Conservation (phyloP, 2,329 filamentous ascomycete species). For the Trichoderma guizhouense region DNA sequence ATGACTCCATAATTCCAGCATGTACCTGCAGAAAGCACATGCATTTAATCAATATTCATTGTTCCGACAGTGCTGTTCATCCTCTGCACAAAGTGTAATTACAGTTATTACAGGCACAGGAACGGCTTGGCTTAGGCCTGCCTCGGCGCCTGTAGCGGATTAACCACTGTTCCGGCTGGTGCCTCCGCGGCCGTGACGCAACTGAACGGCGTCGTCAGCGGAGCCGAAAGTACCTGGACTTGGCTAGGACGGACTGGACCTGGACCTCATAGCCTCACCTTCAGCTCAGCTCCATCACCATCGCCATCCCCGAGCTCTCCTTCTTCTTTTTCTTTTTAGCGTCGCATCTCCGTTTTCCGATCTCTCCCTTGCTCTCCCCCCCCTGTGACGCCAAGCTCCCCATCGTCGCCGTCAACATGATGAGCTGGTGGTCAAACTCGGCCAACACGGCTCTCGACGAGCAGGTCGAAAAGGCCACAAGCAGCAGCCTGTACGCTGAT, state of each 20-base stretch:
- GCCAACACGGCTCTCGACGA: constrained; percentile 89
- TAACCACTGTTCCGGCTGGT: constrained; percentile 15
- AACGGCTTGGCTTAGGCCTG: neutral
- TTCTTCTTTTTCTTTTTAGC: neutral
- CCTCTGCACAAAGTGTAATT: neutral
- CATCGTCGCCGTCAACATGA: constrained; percentile 46
- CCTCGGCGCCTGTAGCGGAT: constrained; percentile 5
- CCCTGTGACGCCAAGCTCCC: constrained; percentile 12
- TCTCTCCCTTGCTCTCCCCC: neutral
- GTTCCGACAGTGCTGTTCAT: neutral
- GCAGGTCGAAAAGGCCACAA: constrained; percentile 92
- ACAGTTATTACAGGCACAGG: constrained; percentile 15
- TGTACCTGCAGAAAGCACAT: neutral
- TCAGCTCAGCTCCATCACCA: constrained; percentile 5
- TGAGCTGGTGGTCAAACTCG: constrained; percentile 96
- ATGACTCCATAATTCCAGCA: neutral
- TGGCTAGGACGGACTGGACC: neutral
- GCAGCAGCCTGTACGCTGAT: constrained; percentile 76
- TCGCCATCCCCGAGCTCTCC: constrained; percentile 3
- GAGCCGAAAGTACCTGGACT: neutral
- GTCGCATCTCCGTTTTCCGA: neutral
- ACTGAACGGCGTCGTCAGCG: constrained; percentile 18
- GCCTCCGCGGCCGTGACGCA: constrained; percentile 19
- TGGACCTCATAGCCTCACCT: constrained; percentile 2
- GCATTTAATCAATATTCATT: neutral